phyloP scores from a whole-genome alignment of 2,329 filamentous ascomycete species.

The Ascochyta pisi region DNA sequence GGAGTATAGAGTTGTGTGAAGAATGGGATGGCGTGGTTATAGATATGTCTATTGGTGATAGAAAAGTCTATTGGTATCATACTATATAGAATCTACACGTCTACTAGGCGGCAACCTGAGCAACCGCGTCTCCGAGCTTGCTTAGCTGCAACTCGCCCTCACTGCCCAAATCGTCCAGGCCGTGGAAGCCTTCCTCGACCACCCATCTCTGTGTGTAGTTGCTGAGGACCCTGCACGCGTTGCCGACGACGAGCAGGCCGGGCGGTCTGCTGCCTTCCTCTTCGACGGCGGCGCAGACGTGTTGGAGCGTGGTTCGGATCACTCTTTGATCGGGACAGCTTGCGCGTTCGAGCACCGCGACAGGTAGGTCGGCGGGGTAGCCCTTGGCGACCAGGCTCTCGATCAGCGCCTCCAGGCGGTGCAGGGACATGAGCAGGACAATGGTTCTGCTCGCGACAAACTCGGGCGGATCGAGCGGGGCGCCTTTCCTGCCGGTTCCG shows the following conservation, averaged over 20 bases:
- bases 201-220: conserved; percentile 71
- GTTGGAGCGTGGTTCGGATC: conserved; percentile 81
- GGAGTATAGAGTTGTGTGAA: too few relatives aligned
- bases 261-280: conserved; percentile 88
- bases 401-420: conserved; percentile 78
- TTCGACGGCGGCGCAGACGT: conserved; percentile 83
- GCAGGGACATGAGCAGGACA: conserved; percentile 94
- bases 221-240: conserved; percentile 80
- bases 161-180: conserved; percentile 61
- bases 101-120: conserved; percentile 4
- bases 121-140: conserved; percentile 22
- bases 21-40: too few relatives aligned
- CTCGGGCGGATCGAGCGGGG: conserved; percentile 78
- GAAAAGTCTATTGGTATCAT: too few relatives aligned
- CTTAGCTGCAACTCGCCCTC: conserved; percentile 34
- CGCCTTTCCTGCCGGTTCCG: conserved; percentile 90
- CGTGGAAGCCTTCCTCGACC: conserved; percentile 86
- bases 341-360: conserved; percentile 90
- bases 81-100: too few relatives aligned
- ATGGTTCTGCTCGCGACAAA: conserved; percentile 80
- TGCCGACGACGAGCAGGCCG: conserved; percentile 83
- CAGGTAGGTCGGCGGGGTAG: conserved; percentile 83
- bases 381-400: conserved; percentile 63
- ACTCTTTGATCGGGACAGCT: conserved; percentile 94
- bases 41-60: too few relatives aligned